A percentile compares a stretch with the other conserved stretches of the same genome.
These are phyloP conservation scores for Fragilaria radians DNA, from an alignment of 108 stramenopile genomes.

Conservation along the genomic window DNA sequence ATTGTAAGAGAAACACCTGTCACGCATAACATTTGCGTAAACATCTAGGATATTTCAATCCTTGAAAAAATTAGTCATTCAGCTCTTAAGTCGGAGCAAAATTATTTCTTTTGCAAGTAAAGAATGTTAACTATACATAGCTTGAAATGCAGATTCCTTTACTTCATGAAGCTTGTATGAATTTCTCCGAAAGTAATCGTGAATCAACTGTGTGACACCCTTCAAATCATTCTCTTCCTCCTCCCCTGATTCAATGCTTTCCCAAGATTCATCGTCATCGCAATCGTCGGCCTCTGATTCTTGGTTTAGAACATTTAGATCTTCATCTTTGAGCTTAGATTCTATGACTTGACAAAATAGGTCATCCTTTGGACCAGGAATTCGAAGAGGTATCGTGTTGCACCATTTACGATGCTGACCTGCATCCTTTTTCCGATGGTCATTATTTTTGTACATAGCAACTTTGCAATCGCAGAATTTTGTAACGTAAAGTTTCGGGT, in stretches of 20 bases:
- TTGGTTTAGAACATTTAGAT: background rate
- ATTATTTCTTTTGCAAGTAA: no score
- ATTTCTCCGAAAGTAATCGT: background rate
- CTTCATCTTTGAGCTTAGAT: background rate
- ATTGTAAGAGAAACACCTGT: no score
- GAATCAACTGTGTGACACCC: background rate
- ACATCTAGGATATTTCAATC: no score
- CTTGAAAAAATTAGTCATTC: no score
- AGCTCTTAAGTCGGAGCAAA: no score
- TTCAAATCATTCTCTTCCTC: conserved; percentile 2
- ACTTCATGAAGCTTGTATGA: background rate
- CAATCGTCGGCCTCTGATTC: conserved; percentile 10
- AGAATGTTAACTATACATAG: background rate
- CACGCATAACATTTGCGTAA: no score
- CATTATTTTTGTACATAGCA: conserved; percentile 2
- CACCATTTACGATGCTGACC: background rate
- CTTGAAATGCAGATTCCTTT: background rate
- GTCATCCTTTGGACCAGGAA: background rate
- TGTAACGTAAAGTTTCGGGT: conserved; percentile 5
- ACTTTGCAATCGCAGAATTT: conserved; percentile 9
- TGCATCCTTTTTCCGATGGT: background rate
- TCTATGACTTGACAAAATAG: background rate
- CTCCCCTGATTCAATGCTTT: conserved; percentile 45
- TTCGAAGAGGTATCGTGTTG: background rate
- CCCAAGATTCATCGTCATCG: conserved; percentile 46